phyloP scores from a whole-genome alignment of 768 basidiomycete species.

The Suillus fuscotomentosus region DNA sequence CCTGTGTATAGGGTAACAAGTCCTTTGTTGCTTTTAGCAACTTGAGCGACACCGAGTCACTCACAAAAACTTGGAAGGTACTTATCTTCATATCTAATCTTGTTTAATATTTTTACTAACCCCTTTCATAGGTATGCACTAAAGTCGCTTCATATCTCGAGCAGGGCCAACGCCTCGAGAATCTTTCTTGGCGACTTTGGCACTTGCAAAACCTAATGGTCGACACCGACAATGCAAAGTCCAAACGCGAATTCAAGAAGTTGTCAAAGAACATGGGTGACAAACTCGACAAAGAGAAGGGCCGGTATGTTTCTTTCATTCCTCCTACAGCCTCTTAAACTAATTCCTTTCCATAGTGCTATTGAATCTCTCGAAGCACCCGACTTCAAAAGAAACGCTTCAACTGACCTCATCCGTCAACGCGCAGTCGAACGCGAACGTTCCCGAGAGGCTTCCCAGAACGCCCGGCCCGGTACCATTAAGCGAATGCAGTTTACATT shows the following conservation, averaged over 20 bases:
- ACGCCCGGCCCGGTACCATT: constrained; percentile 67
- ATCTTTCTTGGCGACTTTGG: constrained; percentile 91
- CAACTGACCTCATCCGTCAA: constrained; percentile 76
- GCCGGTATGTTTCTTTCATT: constrained; percentile 54
- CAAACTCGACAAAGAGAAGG: constrained; percentile 91
- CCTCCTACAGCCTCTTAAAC: constrained; percentile 14
- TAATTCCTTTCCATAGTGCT: constrained; percentile 44
- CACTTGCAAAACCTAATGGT: constrained; percentile 90
- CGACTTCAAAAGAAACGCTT: constrained; percentile 77
- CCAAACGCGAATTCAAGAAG: constrained; percentile 88
- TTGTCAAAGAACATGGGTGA: constrained; percentile 88
- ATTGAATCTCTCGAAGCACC: constrained; percentile 86
- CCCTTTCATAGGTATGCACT: constrained; percentile 65
- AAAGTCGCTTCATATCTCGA: constrained; percentile 90
- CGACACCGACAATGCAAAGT: constrained; percentile 84
- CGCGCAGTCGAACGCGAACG: constrained; percentile 83
- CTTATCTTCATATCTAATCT: constrained; percentile 5
- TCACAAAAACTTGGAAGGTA: constrained; percentile 92
- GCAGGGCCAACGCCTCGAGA: constrained; percentile 88
- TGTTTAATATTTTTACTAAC: constrained; percentile 6
- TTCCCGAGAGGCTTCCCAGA: constrained; percentile 65
- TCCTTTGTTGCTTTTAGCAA: constrained; percentile 93
- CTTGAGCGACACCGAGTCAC: constrained; percentile 77
- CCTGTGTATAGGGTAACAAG: constrained; percentile 72
- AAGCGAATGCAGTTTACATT: constrained; percentile 92